These are phyloP conservation scores for Ceratocystis diversiconidia DNA, from an alignment of 2,329 filamentous ascomycete genomes.

Conservation along the genomic window DNA sequence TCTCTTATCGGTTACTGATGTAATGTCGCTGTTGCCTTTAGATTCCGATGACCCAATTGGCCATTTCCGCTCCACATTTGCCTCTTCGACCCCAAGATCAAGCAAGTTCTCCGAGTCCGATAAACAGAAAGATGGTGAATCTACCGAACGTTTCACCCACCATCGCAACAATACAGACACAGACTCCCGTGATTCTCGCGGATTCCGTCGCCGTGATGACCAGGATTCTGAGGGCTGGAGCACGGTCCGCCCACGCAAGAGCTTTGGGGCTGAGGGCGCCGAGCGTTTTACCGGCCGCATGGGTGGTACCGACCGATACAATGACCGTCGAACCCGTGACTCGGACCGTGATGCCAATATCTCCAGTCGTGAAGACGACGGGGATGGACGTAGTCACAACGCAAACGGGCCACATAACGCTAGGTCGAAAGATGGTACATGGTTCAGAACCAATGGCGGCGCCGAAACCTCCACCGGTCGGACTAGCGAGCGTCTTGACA, in stretches of 20 bases:
- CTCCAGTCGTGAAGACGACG: constrained; percentile 35
- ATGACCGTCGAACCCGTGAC: constrained; percentile 36
- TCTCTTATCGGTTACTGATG: not conserved
- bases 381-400: constrained; percentile 38
- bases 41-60: constrained; percentile 16
- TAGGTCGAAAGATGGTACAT: constrained; percentile 57
- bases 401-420: constrained; percentile 39
- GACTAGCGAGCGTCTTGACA: constrained; percentile 41
- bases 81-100: constrained; percentile 8
- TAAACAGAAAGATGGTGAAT: constrained; percentile 34
- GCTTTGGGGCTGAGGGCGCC: constrained; percentile 56
- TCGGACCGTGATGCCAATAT: constrained; percentile 42
- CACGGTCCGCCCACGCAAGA: constrained; percentile 59
- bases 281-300: constrained; percentile 55
- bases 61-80: constrained; percentile 17
- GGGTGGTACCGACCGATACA: constrained; percentile 36
- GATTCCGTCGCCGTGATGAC: constrained; percentile 40
- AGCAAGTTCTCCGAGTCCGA: constrained; percentile 11
- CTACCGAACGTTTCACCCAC: constrained; percentile 43
- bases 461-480: constrained; percentile 25
- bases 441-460: constrained; percentile 49
- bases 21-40: not conserved
- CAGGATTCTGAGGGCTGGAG: constrained; percentile 60
- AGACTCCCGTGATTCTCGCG: constrained; percentile 28
- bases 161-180: constrained; percentile 35